Evolutionary conservation across 192 early-diverging fungal genomes (phyloP), one percentile per base, ranked within the genome.

Genomic region (Coemansia sp.): DNA sequence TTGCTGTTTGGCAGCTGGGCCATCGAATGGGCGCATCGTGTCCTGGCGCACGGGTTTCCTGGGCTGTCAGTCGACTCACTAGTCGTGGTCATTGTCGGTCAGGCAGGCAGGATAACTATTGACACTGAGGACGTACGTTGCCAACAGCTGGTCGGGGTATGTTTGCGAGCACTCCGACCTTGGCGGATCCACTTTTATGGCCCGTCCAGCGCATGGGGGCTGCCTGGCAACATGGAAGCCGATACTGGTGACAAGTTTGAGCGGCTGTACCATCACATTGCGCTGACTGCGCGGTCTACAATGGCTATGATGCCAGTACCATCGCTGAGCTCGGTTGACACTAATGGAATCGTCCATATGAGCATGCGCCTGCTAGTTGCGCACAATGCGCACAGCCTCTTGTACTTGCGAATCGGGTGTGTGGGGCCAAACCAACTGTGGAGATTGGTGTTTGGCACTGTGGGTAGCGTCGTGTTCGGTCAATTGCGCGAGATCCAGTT

Each of bases 1-100:
- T 38, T 69, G 58, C 44, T 69, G 68, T 69, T 69, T 43, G 58
- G 68, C 4, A 44, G 39, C 29, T 69, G 68, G 68, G 68, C 44
- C 10, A 62, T 62, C 43, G 34, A 31, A 20, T 69, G 68, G 58
- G 47, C 68, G 12, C 55, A 43, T 12, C 24, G 44, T 7, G 58
- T 31, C 1, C 44, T 69, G 29, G 67, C 22, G 11, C n/a, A 49
- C 22, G 9, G 46, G 6, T 5, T 18, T 27, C 27, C 29, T 12
- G 34, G 58, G 24, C 33, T 46, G 29, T 18, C 34, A 24, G 44
- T 62, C 11, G 68, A 62, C 15, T 16, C 68, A 44, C 43, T 69
- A 43, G 22, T 62, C 5, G 16, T 69, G n/a, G 43, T 69, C 11
- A 36, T 69, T 38, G 60, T 62, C 57, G 67, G 60, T 4, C 43